Conservation (phyloP, 495 filamentous ascomycete species). For the Podospora didyma region DNA sequence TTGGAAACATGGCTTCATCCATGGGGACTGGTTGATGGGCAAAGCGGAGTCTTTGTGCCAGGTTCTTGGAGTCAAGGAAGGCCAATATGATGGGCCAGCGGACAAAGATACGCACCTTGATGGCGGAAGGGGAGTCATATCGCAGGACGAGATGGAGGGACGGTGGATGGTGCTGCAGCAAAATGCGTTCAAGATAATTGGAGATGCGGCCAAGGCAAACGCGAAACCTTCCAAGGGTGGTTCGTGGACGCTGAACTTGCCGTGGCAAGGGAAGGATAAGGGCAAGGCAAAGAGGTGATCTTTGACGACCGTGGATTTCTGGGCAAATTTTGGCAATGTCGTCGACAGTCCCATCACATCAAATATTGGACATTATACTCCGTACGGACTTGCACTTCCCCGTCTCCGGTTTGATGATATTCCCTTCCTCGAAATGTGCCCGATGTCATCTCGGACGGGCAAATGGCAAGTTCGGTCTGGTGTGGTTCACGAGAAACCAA, state of each 20-base stretch:
- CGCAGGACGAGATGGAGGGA: conserved; percentile 28
- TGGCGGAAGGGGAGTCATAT: conserved; percentile 23
- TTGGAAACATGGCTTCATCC: conserved; percentile 39
- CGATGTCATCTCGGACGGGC: too few relatives aligned
- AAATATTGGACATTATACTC: too few relatives aligned
- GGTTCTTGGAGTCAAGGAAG: conserved; percentile 25
- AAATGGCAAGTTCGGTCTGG: too few relatives aligned
- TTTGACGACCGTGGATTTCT: too few relatives aligned
- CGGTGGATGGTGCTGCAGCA: conserved; percentile 29
- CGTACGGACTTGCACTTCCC: too few relatives aligned
- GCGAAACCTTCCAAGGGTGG: not conserved
- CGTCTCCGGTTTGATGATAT: too few relatives aligned
- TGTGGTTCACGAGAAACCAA: too few relatives aligned
- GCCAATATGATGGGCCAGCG: conserved; percentile 21
- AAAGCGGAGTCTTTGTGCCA: conserved; percentile 29
- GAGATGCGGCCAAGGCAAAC: conserved; percentile 17
- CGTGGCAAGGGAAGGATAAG: conserved; percentile 7
- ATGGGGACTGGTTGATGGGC: conserved; percentile 35
- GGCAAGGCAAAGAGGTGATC: conserved; percentile 2
- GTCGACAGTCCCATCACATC: too few relatives aligned
- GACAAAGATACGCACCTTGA: conserved; percentile 29
- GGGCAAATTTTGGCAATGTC: too few relatives aligned
- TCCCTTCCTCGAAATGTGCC: too few relatives aligned
- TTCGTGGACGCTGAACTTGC: not conserved
- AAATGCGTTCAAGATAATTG: conserved; percentile 17